Evolutionary conservation across 805 yeast species (phyloP).

Genomic region (Sungouiozyma intestinalis): DNA sequence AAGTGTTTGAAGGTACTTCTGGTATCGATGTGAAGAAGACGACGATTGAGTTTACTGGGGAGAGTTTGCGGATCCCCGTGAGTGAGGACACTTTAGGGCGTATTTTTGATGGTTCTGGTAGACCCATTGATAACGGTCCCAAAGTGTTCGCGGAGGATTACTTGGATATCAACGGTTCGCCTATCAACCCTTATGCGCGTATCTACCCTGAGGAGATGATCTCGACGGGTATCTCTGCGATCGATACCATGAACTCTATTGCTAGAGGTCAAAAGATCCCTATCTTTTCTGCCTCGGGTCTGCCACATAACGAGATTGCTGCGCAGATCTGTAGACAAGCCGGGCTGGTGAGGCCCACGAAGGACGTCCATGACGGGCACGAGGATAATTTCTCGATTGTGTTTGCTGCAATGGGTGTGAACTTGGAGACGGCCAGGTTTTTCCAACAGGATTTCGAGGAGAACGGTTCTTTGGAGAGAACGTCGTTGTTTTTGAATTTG

Average conservation of each 20-base stretch:
- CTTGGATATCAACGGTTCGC: slow-evolving; percentile 96
- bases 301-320: slow-evolving; percentile 98
- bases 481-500: slow-evolving; percentile 89
- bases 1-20: slow-evolving; percentile 97
- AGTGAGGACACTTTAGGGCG: slow-evolving; percentile 97
- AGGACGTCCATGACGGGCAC: slow-evolving; percentile 99
- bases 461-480: slow-evolving; percentile 96
- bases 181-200: slow-evolving; percentile 96
- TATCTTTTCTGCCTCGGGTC: slow-evolving; percentile 96
- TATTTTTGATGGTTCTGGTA: slow-evolving; percentile 97
- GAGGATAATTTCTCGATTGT: slow-evolving; percentile 99
- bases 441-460: slow-evolving; percentile 99
- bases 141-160: slow-evolving; percentile 97
- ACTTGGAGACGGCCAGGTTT: slow-evolving; percentile 95
- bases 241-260: slow-evolving; percentile 98
- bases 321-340: slow-evolving; percentile 99
- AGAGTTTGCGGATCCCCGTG: slow-evolving; percentile 84
- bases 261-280: slow-evolving; percentile 99
- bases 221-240: slow-evolving; percentile 96
- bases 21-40: slow-evolving; percentile 98
- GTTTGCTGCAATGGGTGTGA: slow-evolving; percentile 99
- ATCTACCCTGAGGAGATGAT: slow-evolving; percentile 99
- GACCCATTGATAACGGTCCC: slow-evolving; percentile 97
- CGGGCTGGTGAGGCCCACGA: slow-evolving; percentile 97
- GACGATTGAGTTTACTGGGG: slow-evolving; percentile 93